Conservation (phyloP, 2,329 filamentous ascomycete genomes). For the Aspergillus hortae region DNA sequence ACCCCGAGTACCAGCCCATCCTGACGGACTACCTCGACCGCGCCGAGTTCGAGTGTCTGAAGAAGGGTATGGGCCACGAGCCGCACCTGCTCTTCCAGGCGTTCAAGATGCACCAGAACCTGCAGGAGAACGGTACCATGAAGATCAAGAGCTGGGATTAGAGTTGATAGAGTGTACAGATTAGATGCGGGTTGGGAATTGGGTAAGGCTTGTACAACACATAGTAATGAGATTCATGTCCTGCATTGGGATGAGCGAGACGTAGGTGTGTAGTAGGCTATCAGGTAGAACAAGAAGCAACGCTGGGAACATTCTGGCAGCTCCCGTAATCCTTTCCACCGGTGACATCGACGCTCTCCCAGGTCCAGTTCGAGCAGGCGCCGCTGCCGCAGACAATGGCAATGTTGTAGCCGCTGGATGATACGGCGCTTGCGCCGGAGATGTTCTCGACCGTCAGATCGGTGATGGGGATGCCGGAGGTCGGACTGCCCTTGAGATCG, state of each 20-base stretch:
- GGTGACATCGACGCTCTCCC: constrained; percentile 48
- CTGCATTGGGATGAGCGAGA: too few species aligned
- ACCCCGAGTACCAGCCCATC: constrained; percentile 81
- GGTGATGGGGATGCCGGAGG: constrained; percentile 37
- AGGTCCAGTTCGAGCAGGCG: constrained; percentile 47
- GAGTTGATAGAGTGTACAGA: neutral
- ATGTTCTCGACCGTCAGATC: constrained; percentile 35
- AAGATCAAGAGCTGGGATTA: constrained; percentile 67
- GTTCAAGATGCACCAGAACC: constrained; percentile 85
- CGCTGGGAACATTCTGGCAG: constrained; percentile 41
- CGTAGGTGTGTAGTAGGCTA: too few species aligned
- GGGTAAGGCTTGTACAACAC: too few species aligned
- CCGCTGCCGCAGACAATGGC: constrained; percentile 55
- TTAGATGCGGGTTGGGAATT: too few species aligned
- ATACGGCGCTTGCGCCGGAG: constrained; percentile 25
- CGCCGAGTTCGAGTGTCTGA: constrained; percentile 80
- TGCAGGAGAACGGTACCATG: constrained; percentile 83
- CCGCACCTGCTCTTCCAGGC: constrained; percentile 81
- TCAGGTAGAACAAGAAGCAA: constrained; percentile 26
- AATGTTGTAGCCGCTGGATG: constrained; percentile 37
- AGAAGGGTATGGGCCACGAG: constrained; percentile 86
- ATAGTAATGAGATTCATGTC: too few species aligned
- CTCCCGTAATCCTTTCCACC: constrained; percentile 47
- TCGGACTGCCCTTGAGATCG: constrained; percentile 35
- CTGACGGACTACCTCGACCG: constrained; percentile 78